Base-by-base conservation (phyloP, 1,284 basidiomycete species). In the Ustilago curta region DNA sequence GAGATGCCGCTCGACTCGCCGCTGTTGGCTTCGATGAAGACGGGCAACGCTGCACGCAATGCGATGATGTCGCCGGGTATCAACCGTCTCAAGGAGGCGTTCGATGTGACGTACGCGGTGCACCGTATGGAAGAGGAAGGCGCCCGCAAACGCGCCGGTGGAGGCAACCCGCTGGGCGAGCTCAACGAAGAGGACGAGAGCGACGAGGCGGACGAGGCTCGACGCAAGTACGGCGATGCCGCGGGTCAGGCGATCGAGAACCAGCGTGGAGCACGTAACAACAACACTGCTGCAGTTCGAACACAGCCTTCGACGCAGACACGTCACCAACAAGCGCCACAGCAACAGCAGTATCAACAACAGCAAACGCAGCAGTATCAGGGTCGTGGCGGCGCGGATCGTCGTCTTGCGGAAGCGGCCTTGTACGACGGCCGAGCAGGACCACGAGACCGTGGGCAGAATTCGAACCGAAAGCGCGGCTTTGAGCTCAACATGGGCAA, bases 111-210 rank as follows among this genome's bases (percentile, higher is more conserved):
- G 0, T 99, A 99, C 85, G 97, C 97, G 12, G 96, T 99, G 0
- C 97, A 99, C 86, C 91, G 97, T 21, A 97, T 97, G 94, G 96
- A 98, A 84, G 97, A 99, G 86, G 97, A 99, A 86, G 95, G 94
- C 25, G 92, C 92, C 0, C 62, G 76, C 29, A 91, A 25, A 89
- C 89, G 44, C 85, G 86, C 45, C 19, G 66, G 89, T 90, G 62
- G 88, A 6, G 86, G 42, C 53, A 73, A 70, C 23, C 70, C 70
- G 21, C 87, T 98, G 27, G 88, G 88, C 21, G 93, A 92, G 18
- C 89, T 99, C 75, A 97, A 98, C 86, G 95, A 97, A 83, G 94
- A 95, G 73, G 94, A 95, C 52, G 79, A 87, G 86, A 69, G 89
- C 87, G 83, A 85, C 51, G 81, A 80, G 32, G 66, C 82, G 32